Percentiles rank a stretch among this genome's conserved stretches.
These are phyloP conservation scores for Ploettnerulaceae sp. DNA, from an alignment of 2,329 filamentous ascomycete species.

Conservation along the genomic window DNA sequence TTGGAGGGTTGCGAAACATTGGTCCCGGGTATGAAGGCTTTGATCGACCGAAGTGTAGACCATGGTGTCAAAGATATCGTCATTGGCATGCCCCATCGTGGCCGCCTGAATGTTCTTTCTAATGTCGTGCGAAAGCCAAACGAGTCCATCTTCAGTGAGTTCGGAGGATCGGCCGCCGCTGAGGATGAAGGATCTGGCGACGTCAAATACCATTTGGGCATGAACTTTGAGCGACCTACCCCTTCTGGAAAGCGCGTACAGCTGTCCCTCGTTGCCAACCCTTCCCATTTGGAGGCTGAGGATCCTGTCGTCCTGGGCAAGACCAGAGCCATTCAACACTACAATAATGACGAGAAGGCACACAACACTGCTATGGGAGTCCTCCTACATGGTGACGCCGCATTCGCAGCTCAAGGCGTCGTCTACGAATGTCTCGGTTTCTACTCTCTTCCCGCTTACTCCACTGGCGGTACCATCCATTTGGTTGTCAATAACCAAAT, in stretches of 20 bases:
- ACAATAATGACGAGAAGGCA: conserved; percentile 92
- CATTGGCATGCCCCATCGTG: conserved; percentile 99
- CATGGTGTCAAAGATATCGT: conserved; percentile 99
- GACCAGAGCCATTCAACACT: conserved; percentile 96
- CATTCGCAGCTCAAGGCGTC: conserved; percentile 92
- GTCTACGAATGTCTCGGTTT: conserved; percentile 99
- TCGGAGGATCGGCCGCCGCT: conserved; percentile 76
- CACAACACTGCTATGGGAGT: conserved; percentile 92
- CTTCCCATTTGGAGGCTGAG: conserved; percentile 95
- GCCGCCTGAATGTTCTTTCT: conserved; percentile 93
- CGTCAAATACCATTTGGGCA: conserved; percentile 98
- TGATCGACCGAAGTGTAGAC: conserved; percentile 97
- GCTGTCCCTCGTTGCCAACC: conserved; percentile 95
- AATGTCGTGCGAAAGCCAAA: conserved; percentile 99
- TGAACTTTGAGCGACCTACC: conserved; percentile 99
- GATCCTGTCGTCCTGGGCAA: conserved; percentile 97
- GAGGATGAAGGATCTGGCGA: conserved; percentile 96
- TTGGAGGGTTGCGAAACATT: conserved; percentile 95
- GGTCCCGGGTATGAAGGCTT: conserved; percentile 97
- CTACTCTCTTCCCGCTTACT: conserved; percentile 91
- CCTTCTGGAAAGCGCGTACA: conserved; percentile 99
- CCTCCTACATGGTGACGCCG: conserved; percentile 92
- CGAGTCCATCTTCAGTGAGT: conserved; percentile 99
- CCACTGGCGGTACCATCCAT: conserved; percentile 95
- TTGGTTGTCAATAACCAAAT: conserved; percentile 99